phyloP scores from a whole-genome alignment of 345 rosid species.

The Cardiospermum halicacabum region DNA sequence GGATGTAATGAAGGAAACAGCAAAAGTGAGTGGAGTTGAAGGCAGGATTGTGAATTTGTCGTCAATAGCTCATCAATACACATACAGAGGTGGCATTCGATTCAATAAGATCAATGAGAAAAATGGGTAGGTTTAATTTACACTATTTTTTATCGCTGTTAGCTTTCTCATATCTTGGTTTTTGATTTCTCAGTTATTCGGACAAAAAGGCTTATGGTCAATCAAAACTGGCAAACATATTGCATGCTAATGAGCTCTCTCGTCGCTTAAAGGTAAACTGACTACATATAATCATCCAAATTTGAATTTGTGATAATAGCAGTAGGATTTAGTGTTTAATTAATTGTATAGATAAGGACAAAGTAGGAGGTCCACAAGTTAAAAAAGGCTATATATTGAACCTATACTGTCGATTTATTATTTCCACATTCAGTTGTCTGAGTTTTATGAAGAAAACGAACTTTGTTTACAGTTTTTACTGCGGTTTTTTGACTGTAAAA shows the following conservation, averaged over 20 bases:
- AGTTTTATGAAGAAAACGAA: too few relatives aligned
- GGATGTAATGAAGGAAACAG: conserved; percentile 67
- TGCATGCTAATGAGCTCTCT: conserved; percentile 83
- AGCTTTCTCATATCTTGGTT: not conserved
- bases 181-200: conserved; percentile 52
- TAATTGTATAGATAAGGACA: too few relatives aligned
- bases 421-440: too few relatives aligned
- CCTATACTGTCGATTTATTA: too few relatives aligned
- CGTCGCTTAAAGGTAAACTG: conserved; percentile 83
- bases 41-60: conserved; percentile 90
- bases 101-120: conserved; percentile 52
- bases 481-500: too few relatives aligned
- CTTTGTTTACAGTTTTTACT: too few relatives aligned
- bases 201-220: conserved; percentile 93
- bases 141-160: not conserved
- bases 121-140: conserved; percentile 24
- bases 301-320: too few relatives aligned
- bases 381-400: too few relatives aligned
- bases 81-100: conserved; percentile 54
- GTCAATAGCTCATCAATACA: conserved; percentile 73
- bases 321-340: too few relatives aligned
- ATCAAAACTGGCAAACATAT: conserved; percentile 84
- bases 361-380: too few relatives aligned
- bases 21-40: conserved; percentile 48
- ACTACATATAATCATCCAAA: not conserved